Percentiles rank a stretch among this genome's conserved stretches.
Conservation (phyloP, 768 basidiomycete species). For the Guyanaporus albipodus region DNA sequence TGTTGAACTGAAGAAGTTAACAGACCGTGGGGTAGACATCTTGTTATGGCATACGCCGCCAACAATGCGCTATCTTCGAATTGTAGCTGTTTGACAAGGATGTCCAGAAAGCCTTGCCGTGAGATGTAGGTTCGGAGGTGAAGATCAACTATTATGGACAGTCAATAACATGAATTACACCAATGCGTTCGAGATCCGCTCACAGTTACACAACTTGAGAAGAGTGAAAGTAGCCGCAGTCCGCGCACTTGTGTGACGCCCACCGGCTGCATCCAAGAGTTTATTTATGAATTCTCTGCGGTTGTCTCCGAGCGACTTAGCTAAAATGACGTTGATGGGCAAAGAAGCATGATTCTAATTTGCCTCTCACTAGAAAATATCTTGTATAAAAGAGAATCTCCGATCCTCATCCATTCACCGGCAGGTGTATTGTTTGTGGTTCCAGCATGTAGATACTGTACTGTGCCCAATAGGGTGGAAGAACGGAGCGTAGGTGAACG, state of each 20-base stretch:
- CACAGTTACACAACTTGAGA: constrained; percentile 6
- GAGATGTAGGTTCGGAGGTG: constrained; percentile 1
- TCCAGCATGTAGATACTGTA: constrained; percentile 3
- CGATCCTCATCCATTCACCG: constrained; percentile 8
- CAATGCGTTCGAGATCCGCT: neutral
- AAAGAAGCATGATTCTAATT: neutral
- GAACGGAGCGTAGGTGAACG: constrained; percentile 7
- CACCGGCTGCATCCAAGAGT: constrained; percentile 2
- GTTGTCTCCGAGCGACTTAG: neutral
- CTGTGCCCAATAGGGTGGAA: neutral
- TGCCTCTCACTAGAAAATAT: neutral
- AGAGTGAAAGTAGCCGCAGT: constrained; percentile 6
- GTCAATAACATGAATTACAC: neutral
- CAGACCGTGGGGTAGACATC: neutral
- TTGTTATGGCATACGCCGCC: constrained; percentile 5
- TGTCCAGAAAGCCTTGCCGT: neutral
- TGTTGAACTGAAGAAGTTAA: neutral
- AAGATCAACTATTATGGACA: neutral
- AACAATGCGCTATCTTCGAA: constrained; percentile 3
- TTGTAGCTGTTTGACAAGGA: constrained; percentile 1
- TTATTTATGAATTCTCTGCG: constrained; percentile 5
- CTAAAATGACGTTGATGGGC: neutral
- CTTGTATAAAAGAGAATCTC: constrained; percentile 7
- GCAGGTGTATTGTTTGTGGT: constrained; percentile 1
- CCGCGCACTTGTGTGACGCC: neutral